These are phyloP conservation scores for Daldinia concentrica DNA, from an alignment of 495 filamentous ascomycete species.

Conservation along the genomic window DNA sequence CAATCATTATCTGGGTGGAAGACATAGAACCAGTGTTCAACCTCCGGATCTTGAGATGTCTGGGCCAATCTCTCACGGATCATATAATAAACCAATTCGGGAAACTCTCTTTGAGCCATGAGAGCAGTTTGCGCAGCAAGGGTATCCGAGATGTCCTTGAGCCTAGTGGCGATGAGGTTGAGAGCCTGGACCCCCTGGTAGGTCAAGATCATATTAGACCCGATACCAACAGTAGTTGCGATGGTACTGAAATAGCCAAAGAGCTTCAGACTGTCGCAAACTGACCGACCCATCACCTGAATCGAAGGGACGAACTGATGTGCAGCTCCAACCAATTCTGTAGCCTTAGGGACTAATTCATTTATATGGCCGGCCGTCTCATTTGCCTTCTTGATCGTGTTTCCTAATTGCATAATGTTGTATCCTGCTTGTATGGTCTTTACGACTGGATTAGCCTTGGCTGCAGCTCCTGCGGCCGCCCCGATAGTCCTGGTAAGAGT, in stretches of 20 bases:
- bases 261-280: conserved; percentile 4
- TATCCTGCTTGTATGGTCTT: conserved; percentile 7
- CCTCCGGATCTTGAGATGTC: neutral
- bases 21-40: conserved; percentile 11
- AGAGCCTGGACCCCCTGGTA: conserved; percentile 8
- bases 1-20: conserved; percentile 8
- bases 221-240: conserved; percentile 6
- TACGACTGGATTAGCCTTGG: neutral
- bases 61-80: conserved; percentile 1
- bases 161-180: conserved; percentile 4
- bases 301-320: conserved; percentile 7
- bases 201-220: neutral
- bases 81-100: conserved; percentile 7
- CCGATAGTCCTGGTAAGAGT: neutral
- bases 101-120: conserved; percentile 5
- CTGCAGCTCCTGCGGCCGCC: neutral
- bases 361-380: neutral
- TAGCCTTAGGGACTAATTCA: neutral
- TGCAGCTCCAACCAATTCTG: neutral
- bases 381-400: neutral
- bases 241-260: neutral
- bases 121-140: conserved; percentile 9
- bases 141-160: conserved; percentile 2
- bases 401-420: neutral
- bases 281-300: conserved; percentile 1